Base-by-base conservation (phyloP, 495 filamentous ascomycete species). In the Parmelia sp. region DNA sequence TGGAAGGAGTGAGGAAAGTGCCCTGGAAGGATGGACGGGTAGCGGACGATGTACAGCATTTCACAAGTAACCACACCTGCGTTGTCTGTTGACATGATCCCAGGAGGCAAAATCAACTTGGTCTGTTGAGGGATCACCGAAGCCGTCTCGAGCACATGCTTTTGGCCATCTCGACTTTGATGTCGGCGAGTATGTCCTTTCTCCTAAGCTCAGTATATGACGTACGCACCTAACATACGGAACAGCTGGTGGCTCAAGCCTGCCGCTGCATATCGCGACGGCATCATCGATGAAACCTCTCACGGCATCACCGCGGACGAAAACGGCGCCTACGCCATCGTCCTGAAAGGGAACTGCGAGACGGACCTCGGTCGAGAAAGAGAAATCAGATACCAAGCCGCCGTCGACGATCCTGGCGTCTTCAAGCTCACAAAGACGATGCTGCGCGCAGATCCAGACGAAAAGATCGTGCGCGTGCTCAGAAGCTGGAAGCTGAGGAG, bases 221-320 rank as follows among this genome's bases (percentile, higher is more conserved):
- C 29, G 31, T 19, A 19, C 15, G 53, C 9, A 19, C 5, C 55
- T 69, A 21, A 69, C 25, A 14, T 9, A 6, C 14, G 4, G 11
- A 15, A 57, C 19, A 69, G 67, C 57, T 71, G 70, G 68, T 71
- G 68, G 68, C 55, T 71, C 29, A 69, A 71, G 31, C 53, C 61
- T 17, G 65, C 70, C 19, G 68, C 65, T 35, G 61, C 69, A 5
- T 70, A 58, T 33, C 60, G 68, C 12, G 62, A 64, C 31, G 68
- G 67, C 29, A 60, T 67, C 23, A 65, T 70, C 53, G 60, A 67
- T 29, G 55, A 65, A 11, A 59, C 62, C 14, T 58, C 59, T 17
- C 35, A 57, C n/a, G 60, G 57, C 49, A 64, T 71, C 31, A 71
- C 68, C 9, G 60, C 65, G 27, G 44, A 70, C 57, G 33, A 62